A percentile compares a stretch with the other conserved stretches of the same genome.
These are phyloP conservation scores for Nadsonia commutata DNA, from an alignment of 1,139 yeast genomes.

Conservation along the genomic window DNA sequence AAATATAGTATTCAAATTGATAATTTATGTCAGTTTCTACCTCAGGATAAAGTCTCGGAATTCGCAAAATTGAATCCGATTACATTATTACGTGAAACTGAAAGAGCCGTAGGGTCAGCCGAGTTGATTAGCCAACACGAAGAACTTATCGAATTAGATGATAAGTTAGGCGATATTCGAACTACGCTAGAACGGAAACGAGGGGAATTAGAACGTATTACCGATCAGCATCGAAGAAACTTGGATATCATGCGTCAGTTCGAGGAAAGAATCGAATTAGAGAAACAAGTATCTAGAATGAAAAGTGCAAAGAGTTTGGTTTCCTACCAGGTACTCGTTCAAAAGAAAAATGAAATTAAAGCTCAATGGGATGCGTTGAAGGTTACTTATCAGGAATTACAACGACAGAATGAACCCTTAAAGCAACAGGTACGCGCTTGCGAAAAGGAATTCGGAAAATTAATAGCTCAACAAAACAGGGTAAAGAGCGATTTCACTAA, in stretches of 20 bases:
- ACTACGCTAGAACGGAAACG: not conserved
- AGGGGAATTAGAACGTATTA: not conserved
- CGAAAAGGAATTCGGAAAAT: not conserved
- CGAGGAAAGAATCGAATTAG: not conserved
- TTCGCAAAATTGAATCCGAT: conserved; percentile 77
- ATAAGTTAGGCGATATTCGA: conserved; percentile 11
- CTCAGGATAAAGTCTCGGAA: conserved; percentile 90
- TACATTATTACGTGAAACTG: conserved; percentile 59
- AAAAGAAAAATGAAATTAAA: not conserved
- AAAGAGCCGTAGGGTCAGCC: conserved; percentile 62
- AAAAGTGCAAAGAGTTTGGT: not conserved
- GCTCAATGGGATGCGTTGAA: not conserved
- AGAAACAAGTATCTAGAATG: not conserved
- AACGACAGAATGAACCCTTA: conserved; percentile 6
- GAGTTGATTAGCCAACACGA: conserved; percentile 44
- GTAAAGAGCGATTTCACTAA: not conserved
- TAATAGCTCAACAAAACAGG: not conserved
- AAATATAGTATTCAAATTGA: conserved; percentile 68
- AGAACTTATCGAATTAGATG: conserved; percentile 39
- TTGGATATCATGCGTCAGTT: not conserved
- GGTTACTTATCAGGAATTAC: conserved; percentile 7
- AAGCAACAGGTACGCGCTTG: not conserved
- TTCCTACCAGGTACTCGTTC: not conserved
- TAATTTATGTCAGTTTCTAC: conserved; percentile 84
- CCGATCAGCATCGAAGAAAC: not conserved